Evolutionary conservation across 2,329 filamentous ascomycete genomes (phyloP).

Genomic region (Teratosphaeriaceae sp.): DNA sequence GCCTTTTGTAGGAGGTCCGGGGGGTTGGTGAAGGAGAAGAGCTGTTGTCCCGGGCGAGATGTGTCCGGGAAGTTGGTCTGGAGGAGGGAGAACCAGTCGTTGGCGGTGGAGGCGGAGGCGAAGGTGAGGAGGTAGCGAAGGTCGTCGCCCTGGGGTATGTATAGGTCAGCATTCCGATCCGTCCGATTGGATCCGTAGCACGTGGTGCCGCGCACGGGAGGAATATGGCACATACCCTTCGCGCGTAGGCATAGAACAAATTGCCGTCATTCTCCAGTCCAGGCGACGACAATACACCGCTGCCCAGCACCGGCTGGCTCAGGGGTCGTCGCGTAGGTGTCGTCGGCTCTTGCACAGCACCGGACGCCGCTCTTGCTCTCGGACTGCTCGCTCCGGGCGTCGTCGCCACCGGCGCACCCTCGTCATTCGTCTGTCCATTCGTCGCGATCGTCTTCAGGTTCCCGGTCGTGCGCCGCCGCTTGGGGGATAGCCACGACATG

Average conservation of each 20-base stretch:
- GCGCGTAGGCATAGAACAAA: constrained; percentile 25
- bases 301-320: constrained; percentile 1
- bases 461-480: constrained; percentile 20
- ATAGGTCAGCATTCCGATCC: constrained; percentile 4
- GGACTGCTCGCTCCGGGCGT: background rate
- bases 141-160: constrained; percentile 15
- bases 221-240: constrained; percentile 14
- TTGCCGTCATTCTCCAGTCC: constrained; percentile 11
- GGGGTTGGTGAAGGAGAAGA: constrained; percentile 26
- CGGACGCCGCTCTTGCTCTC: background rate
- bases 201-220: background rate
- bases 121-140: constrained; percentile 28
- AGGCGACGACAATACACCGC: background rate
- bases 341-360: background rate
- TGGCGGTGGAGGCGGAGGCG: constrained; percentile 22
- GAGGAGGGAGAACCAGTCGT: constrained; percentile 28
- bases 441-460: constrained; percentile 16
- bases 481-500: constrained; percentile 20
- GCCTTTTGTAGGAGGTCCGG: constrained; percentile 20
- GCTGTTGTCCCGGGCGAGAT: constrained; percentile 24
- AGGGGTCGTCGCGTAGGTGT: constrained; percentile 5
- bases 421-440: constrained; percentile 7
- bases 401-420: background rate
- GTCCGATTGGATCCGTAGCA: background rate
- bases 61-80: constrained; percentile 24